Evolutionary conservation across 495 filamentous ascomycete species (phyloP), one percentile per base, ranked within the genome.

Genomic region (Penicillium egyptiacum): DNA sequence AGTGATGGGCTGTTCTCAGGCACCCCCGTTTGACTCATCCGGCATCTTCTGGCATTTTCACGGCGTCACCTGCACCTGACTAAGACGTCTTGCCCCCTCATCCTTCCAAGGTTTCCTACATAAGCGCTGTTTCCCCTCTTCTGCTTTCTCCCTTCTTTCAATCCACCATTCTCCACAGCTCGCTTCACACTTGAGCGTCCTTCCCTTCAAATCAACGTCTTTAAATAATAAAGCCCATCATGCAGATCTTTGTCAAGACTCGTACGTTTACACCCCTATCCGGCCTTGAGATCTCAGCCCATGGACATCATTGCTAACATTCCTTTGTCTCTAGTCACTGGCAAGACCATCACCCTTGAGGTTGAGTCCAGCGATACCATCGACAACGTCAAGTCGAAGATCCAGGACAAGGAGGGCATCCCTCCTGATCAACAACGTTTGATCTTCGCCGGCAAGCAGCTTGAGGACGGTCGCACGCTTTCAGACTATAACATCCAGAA

Each of bases 271-370:
- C 59, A 58, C 20, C 52, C 52, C 56, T 53, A 41, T 55, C 46
- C 17, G 45, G 31, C 50, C 59, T 50, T 22, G 19, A n/a, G 37
- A 40, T 11, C 54, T 37, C 46, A 50, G 56, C 56, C 54, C 53
- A 56, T 50, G 14, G 16, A 41, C 42, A 25, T 26, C 31, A 33
- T 26, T 45, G 44, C 64, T 72, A 48, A 66, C 66, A 47, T 23
- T 26, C 17, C 40, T 43, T 30, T 5, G 39, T 40, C 39, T 57
- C 12, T 53, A 76, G 74, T 96, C 62, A 98, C 93, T 53, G 93
- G 93, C 74, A 98, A 98, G 89, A 98, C 93, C 81, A 98, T 98
- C 83, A 98, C 93, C 66, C 86, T 98, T 68, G 93, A 98, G 90
- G 94, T 98, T 19, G 93, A 98, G 83, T 96, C 91, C 56, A 91